Evolutionary conservation across 2,329 filamentous ascomycete genomes (phyloP), one percentile per base, ranked within the genome.

Genomic region (Dactylellina parvicollis): DNA sequence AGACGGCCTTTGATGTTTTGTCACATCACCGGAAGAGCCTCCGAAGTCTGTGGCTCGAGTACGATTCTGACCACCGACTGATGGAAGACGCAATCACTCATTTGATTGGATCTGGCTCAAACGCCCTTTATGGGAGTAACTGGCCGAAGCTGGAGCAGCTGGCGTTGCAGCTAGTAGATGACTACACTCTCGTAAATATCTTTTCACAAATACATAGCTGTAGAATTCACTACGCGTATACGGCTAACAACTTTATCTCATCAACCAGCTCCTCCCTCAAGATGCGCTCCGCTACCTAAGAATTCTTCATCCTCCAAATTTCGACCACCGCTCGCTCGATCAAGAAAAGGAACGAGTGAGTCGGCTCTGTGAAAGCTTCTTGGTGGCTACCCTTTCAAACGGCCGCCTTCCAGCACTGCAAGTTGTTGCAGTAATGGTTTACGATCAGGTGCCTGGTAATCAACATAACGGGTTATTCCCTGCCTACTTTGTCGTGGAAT

Each of bases 141-240:
- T 64, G 59, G 59, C 59, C 59, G 5, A 64, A 32, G n/a, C 30
- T 64, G 4, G n/a, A 64, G 16, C 32, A 64, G 26, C 28, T 64
- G 3, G 47, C 59, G n/a, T 16, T 64, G 16, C 47, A 64, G 9
- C 26, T 36, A 20, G 20, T 28, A 12, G 47, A 64, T 18, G 44
- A 54, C 36, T 64, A 54, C 8, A 24, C 42, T 20, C 22, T 64
- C 24, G 59, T 64, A 16, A 26, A 36, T 34, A 4, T 36, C 20
- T n/a, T n/a, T n/a, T n/a, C n/a, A n/a, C n/a, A n/a, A n/a, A n/a
- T n/a, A n/a, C n/a, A n/a, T n/a, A n/a, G n/a, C n/a, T n/a, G n/a
- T n/a, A n/a, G n/a, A n/a, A n/a, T n/a, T n/a, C n/a, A n/a, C n/a
- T n/a, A n/a, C n/a, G n/a, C n/a, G n/a, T n/a, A n/a, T n/a, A n/a